Percentiles rank a stretch among this genome's conserved stretches.
Conservation (phyloP, 148 eudicot genomes). For the Limonium bicolor region DNA sequence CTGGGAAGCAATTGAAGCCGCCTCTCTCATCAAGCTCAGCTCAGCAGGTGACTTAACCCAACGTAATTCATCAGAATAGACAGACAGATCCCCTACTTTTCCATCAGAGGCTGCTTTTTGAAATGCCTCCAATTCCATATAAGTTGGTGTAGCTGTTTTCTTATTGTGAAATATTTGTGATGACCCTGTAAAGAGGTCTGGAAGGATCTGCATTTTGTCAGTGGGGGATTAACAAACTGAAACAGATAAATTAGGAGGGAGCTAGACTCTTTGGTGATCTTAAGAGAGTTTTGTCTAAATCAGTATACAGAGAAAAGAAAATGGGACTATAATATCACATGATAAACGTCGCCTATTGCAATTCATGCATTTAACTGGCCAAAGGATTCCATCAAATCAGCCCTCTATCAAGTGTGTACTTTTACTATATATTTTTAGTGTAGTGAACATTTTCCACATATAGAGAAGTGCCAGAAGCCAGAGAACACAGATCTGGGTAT, state of each 20-base stretch:
- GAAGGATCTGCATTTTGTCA: slow-evolving; percentile 50
- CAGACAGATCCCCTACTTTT: slow-evolving; percentile 56
- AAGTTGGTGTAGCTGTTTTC: slow-evolving; percentile 39
- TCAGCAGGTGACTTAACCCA: slow-evolving; percentile 81
- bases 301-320: too few species aligned
- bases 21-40: slow-evolving; percentile 59
- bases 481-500: too few species aligned
- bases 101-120: slow-evolving; percentile 28
- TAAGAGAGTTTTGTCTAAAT: too few species aligned
- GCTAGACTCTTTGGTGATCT: too few species aligned
- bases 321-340: too few species aligned
- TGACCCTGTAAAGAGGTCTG: slow-evolving; percentile 45
- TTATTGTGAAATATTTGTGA: slow-evolving; percentile 52
- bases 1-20: slow-evolving; percentile 82
- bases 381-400: too few species aligned
- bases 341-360: too few species aligned
- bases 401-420: too few species aligned
- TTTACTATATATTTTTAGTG: too few species aligned
- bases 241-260: not conserved
- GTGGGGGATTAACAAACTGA: slow-evolving; percentile 1
- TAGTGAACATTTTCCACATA: too few species aligned
- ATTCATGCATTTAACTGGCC: too few species aligned
- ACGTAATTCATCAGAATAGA: slow-evolving; percentile 58
- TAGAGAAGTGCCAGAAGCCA: too few species aligned
- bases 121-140: slow-evolving; percentile 49